A percentile compares a stretch with the other conserved stretches of the same genome.
Conservation (phyloP, 305 asterid genomes). For the Nicotiana rustica region DNA sequence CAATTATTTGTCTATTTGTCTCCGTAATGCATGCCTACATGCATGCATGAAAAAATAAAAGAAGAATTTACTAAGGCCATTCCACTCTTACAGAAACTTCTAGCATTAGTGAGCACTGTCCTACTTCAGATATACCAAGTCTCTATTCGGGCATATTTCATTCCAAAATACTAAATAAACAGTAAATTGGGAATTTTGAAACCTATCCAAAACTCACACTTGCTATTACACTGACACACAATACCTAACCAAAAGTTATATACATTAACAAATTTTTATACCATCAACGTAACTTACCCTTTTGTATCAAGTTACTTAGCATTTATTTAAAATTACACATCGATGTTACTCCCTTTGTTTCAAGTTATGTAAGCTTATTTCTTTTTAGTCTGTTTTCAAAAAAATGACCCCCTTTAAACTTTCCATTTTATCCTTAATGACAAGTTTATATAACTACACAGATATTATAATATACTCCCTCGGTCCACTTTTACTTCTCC, state of each 20-base stretch:
- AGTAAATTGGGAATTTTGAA: neutral
- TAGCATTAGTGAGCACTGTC: neutral
- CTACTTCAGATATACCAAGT: conserved; percentile 25
- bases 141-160: neutral
- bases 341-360: too few relatives aligned
- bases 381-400: too few relatives aligned
- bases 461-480: too few relatives aligned
- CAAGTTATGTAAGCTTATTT: too few relatives aligned
- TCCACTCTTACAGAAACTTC: neutral
- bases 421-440: too few relatives aligned
- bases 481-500: too few relatives aligned
- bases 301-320: too few relatives aligned
- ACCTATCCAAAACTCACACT: neutral
- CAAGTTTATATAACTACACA: too few relatives aligned
- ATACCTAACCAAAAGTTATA: neutral
- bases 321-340: too few relatives aligned
- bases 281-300: too few relatives aligned
- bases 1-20: neutral
- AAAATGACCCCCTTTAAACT: too few relatives aligned
- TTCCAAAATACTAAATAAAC: conserved; percentile 1
- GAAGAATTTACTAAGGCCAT: neutral
- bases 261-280: too few relatives aligned
- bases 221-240: neutral
- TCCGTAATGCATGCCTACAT: neutral
- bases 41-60: neutral